These are phyloP conservation scores for Silene vulgaris DNA, from an alignment of 179 eudicot species.

Conservation along the genomic window DNA sequence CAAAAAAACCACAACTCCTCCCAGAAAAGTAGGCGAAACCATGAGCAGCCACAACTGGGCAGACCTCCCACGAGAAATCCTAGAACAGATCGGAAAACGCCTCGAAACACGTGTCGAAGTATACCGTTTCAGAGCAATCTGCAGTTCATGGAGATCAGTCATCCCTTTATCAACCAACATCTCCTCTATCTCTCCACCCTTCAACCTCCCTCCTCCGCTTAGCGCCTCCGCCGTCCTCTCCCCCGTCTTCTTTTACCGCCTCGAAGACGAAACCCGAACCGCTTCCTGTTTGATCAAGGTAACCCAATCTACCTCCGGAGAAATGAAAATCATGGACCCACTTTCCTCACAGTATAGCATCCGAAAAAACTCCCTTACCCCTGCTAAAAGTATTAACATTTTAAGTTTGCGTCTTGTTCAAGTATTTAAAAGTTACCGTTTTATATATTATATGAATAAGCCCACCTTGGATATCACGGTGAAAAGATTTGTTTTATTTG, in stretches of 20 bases:
- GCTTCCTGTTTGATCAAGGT: slow-evolving; percentile 16
- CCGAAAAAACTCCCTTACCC: too few species aligned
- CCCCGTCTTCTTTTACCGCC: slow-evolving; percentile 11
- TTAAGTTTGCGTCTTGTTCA: slow-evolving; percentile 14
- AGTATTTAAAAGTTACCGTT: background rate
- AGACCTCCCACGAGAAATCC: slow-evolving; percentile 23
- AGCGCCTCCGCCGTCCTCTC: background rate
- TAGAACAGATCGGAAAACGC: slow-evolving; percentile 14
- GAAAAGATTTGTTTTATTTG: slow-evolving; percentile 11
- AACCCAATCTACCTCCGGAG: background rate
- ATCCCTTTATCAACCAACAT: slow-evolving; percentile 4
- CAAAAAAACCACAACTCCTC: too few species aligned
- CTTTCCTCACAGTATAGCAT: background rate
- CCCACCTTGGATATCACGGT: background rate
- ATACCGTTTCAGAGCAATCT: slow-evolving; percentile 17
- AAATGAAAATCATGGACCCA: background rate
- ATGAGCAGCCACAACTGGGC: slow-evolving; percentile 14
- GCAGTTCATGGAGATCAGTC: slow-evolving; percentile 18
- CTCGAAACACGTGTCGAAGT: slow-evolving; percentile 21
- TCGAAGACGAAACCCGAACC: background rate
- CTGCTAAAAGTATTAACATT: background rate
- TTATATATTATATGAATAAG: background rate
- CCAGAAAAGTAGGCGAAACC: background rate
- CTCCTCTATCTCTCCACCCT: background rate
- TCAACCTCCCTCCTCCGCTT: background rate